Evolutionary conservation across 352 stramenopile species (phyloP), one percentile per base, ranked within the genome.

Genomic region (Halophytophthora batemanensis): DNA sequence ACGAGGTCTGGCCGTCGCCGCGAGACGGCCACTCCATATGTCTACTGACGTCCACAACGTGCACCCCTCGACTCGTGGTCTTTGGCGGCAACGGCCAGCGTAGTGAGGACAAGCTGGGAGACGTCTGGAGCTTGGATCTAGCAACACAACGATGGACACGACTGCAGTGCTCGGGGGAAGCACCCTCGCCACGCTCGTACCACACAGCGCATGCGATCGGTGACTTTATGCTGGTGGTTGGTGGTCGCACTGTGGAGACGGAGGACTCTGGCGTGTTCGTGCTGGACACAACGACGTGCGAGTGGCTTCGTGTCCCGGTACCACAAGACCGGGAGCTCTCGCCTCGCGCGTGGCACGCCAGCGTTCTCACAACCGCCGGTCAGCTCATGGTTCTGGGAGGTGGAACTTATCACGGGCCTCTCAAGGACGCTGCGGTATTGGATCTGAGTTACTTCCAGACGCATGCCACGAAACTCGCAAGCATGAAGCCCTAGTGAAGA

Each of bases 11-110:
- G 50, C 76, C 79, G 39, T 45, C 62, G 49, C 44, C 72, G 45
- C 74, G 79, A 19, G 79, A 90, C 47, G 79, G 79, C 12, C 79
- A 90, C 39, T 77, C 76, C 4, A 78, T 90, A 63, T 77, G 69
- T 39, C 25, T 63, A 6, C 41, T 77, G 17, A 39, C 49, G 21
- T 6, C 33, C 6, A 45, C 45, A 8, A 25, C 31, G 19, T 21
- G 47, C 33, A 2, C 34, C 36, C n/a, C 52, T 40, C 57, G 59
- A 33, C 41, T 77, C 15, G 34, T 93, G 21, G 34, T 88, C 5
- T 88, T 90, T 40, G 82, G 82, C 49, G 82, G 79, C 15, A 90
- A 90, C 58, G 77, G 74, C 8, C 77, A 90, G 56, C 56, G 69
- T n/a, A 86, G 69, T 15, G 62, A 86, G 3, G 69, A 86, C 13